A percentile compares a stretch with the other conserved stretches of the same genome.
Evolutionary conservation across 441 rosid species (phyloP).

Genomic region (Biscutella laevigata): DNA sequence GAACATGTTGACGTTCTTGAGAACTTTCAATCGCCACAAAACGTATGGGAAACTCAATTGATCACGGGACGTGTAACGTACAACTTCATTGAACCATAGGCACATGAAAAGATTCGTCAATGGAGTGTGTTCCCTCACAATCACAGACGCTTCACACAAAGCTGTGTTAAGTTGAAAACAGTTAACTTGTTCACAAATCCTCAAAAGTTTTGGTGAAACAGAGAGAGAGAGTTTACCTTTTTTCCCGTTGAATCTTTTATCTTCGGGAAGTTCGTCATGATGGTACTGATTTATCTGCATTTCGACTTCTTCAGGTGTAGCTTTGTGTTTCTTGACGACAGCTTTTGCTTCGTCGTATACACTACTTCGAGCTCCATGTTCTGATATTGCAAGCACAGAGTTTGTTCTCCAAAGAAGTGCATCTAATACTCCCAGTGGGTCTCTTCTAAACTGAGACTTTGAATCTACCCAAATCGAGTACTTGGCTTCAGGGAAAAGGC

Average conservation of each 20-base stretch:
- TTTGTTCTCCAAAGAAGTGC: slow-evolving; percentile 88
- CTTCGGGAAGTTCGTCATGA: slow-evolving; percentile 65
- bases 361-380: slow-evolving; percentile 95
- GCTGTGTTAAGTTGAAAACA: slow-evolving; percentile 38
- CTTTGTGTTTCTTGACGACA: slow-evolving; percentile 85
- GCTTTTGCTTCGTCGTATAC: slow-evolving; percentile 95
- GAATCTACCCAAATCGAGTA: slow-evolving; percentile 97
- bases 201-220: neutral
- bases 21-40: slow-evolving; percentile 72
- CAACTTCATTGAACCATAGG: slow-evolving; percentile 98
- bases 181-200: neutral
- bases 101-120: slow-evolving; percentile 77
- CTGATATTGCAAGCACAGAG: slow-evolving; percentile 83
- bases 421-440: slow-evolving; percentile 83
- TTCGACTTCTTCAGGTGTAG: slow-evolving; percentile 87
- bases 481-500: slow-evolving; percentile 74
- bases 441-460: slow-evolving; percentile 95
- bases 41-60: slow-evolving; percentile 93
- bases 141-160: slow-evolving; percentile 84
- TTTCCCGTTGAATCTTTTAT: slow-evolving; percentile 73
- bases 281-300: slow-evolving; percentile 67
- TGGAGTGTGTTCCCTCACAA: slow-evolving; percentile 80
- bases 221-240: slow-evolving; percentile 35
- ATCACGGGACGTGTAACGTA: slow-evolving; percentile 92
- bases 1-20: slow-evolving; percentile 64